phyloP scores from a whole-genome alignment of 2,329 filamentous ascomycete genomes.

The Aureobasidium sp. region DNA sequence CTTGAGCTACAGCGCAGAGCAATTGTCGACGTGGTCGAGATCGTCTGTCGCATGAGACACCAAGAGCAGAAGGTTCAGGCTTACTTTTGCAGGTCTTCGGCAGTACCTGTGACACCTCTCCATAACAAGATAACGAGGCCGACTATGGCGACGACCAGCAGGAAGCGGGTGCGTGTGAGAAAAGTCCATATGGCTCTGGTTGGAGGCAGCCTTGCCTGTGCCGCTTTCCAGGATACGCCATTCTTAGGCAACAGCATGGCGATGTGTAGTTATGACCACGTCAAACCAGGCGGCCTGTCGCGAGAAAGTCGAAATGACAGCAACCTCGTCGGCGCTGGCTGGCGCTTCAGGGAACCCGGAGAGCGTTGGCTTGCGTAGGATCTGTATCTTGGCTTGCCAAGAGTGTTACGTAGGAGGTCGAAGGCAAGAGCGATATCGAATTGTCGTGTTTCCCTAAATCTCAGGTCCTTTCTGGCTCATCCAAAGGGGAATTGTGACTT shows the following conservation, averaged over 20 bases:
- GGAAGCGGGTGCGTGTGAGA: constrained; percentile 68
- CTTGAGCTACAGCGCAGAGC: neutral
- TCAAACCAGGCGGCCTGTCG: constrained; percentile 8
- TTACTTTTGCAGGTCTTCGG: constrained; percentile 87
- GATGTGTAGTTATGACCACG: neutral
- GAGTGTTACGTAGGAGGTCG: neutral
- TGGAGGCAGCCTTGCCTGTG: constrained; percentile 70
- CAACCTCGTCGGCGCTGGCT: constrained; percentile 5
- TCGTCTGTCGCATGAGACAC: neutral
- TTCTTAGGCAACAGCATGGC: constrained; percentile 84
- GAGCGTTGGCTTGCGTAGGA: neutral
- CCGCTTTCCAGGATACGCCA: constrained; percentile 86
- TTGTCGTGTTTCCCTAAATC: neutral
- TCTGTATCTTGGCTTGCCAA: constrained; percentile 1
- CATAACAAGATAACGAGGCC: constrained; percentile 75
- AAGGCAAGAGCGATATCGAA: too few species aligned
- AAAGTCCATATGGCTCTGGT: constrained; percentile 57
- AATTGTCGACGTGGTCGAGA: neutral
- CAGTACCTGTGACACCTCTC: constrained; percentile 73
- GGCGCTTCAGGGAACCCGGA: neutral
- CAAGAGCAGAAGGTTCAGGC: constrained; percentile 20
- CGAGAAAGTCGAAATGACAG: constrained; percentile 7
- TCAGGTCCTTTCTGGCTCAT: neutral
- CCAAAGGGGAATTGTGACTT: neutral
- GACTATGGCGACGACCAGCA: constrained; percentile 64